phyloP scores from a whole-genome alignment of 192 early-diverging fungal genomes.

The Entrophospora sp. region DNA sequence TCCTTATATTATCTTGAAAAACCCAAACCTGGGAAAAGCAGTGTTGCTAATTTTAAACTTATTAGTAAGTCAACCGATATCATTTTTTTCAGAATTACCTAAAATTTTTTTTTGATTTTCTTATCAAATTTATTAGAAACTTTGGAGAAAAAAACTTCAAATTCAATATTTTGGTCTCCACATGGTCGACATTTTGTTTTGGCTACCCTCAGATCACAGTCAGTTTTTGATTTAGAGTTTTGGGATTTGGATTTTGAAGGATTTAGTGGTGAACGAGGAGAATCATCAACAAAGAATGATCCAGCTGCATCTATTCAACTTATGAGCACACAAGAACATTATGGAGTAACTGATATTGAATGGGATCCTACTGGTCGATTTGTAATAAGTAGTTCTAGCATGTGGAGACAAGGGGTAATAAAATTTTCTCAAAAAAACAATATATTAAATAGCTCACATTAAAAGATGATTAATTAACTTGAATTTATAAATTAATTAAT shows the following conservation, averaged over 20 bases:
- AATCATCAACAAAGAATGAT: constrained; percentile 47
- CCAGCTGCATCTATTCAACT: constrained; percentile 47
- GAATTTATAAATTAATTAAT: neutral
- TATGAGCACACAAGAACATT: constrained; percentile 79
- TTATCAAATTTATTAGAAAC: constrained; percentile 33
- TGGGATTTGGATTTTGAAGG: constrained; percentile 81
- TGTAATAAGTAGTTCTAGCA: constrained; percentile 74
- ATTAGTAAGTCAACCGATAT: constrained; percentile 39
- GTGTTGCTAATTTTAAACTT: constrained; percentile 66
- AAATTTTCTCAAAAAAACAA: too few species aligned
- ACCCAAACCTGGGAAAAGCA: constrained; percentile 42
- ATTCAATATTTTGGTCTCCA: constrained; percentile 89
- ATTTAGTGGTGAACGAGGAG: constrained; percentile 36
- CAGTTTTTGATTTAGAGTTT: constrained; percentile 83
- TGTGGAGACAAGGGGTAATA: constrained; percentile 72
- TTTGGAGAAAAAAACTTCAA: constrained; percentile 72
- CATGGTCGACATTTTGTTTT: constrained; percentile 87
- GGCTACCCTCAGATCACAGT: constrained; percentile 69
- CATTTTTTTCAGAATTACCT: neutral
- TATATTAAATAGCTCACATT: too few species aligned
- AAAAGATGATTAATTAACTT: constrained; percentile 11
- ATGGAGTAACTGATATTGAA: constrained; percentile 90
- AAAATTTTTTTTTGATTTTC: neutral
- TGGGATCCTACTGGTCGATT: constrained; percentile 99
- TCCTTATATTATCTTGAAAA: constrained; percentile 82